phyloP scores from a whole-genome alignment of 345 rosid genomes.

The Brassica nigra region DNA sequence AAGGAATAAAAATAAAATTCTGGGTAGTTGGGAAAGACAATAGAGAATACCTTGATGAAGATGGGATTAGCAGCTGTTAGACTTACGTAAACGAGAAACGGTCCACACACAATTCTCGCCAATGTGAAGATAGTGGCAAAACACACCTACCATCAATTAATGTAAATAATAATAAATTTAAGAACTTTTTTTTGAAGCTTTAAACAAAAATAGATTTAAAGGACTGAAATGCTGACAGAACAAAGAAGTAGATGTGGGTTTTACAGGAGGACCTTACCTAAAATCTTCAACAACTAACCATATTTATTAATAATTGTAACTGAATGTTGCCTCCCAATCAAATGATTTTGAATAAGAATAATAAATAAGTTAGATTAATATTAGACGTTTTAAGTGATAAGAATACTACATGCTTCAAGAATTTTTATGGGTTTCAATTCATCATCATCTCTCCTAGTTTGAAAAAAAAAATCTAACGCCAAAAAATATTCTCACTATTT shows the following conservation, averaged over 20 bases:
- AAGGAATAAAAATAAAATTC: background rate
- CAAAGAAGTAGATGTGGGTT: background rate
- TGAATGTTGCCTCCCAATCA: background rate
- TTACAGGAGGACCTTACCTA: background rate
- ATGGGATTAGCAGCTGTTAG: slow-evolving; percentile 39
- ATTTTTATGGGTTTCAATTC: background rate
- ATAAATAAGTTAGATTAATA: background rate
- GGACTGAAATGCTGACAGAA: background rate
- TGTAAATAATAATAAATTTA: background rate
- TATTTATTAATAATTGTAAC: background rate
- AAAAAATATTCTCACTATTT: background rate
- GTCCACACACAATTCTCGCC: slow-evolving; percentile 46
- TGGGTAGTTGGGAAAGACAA: background rate
- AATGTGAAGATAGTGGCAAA: slow-evolving; percentile 41
- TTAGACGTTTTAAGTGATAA: background rate
- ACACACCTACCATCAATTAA: slow-evolving; percentile 32
- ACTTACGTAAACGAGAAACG: slow-evolving; percentile 38
- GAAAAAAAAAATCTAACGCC: background rate
- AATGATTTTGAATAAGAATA: background rate
- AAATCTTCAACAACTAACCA: background rate
- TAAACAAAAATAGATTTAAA: background rate
- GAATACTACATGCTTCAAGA: background rate
- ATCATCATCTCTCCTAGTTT: background rate
- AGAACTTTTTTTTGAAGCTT: background rate
- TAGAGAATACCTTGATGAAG: slow-evolving; percentile 38